Conservation (phyloP, 2,329 filamentous ascomycete species). For the Ascochyta lentis region DNA sequence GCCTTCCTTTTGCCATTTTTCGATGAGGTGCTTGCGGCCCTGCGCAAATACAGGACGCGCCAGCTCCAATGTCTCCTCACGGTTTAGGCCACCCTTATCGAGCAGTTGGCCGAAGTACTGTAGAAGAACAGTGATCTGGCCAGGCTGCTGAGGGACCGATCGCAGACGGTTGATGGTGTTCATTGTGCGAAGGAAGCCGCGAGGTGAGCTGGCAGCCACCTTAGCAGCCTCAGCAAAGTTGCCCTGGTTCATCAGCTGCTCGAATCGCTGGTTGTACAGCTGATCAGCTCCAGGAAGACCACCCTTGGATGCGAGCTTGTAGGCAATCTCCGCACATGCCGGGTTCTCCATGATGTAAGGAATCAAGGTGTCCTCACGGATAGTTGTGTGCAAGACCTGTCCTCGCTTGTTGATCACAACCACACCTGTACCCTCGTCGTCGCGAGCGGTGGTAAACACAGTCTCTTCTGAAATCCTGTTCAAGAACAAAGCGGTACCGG, state of each 20-base stretch:
- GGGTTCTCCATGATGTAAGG: conserved; percentile 96
- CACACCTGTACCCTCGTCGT: conserved; percentile 84
- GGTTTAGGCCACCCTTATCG: conserved; percentile 92
- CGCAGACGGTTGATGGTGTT: conserved; percentile 98
- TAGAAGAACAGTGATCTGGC: conserved; percentile 90
- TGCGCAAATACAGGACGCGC: conserved; percentile 91
- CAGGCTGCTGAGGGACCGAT: conserved; percentile 77
- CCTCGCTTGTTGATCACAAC: conserved; percentile 97
- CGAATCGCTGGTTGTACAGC: conserved; percentile 91
- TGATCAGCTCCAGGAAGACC: conserved; percentile 93
- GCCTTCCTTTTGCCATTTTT: conserved; percentile 97
- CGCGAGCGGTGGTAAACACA: conserved; percentile 91
- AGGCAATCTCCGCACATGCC: conserved; percentile 88
- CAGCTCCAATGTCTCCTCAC: conserved; percentile 91
- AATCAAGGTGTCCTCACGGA: conserved; percentile 90
- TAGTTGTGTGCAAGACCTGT: conserved; percentile 90
- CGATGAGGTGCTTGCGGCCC: conserved; percentile 91
- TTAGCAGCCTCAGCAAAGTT: conserved; percentile 91
- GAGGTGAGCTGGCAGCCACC: conserved; percentile 93
- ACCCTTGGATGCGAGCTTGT: conserved; percentile 94
- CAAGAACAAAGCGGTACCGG: conserved; percentile 96
- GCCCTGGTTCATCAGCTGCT: conserved; percentile 79
- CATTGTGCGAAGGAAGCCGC: conserved; percentile 90
- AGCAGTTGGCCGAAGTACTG: conserved; percentile 98
- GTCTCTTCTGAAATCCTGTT: conserved; percentile 99